Conservation (phyloP, 2,329 filamentous ascomycete genomes). For the Xylariaceae sp. region DNA sequence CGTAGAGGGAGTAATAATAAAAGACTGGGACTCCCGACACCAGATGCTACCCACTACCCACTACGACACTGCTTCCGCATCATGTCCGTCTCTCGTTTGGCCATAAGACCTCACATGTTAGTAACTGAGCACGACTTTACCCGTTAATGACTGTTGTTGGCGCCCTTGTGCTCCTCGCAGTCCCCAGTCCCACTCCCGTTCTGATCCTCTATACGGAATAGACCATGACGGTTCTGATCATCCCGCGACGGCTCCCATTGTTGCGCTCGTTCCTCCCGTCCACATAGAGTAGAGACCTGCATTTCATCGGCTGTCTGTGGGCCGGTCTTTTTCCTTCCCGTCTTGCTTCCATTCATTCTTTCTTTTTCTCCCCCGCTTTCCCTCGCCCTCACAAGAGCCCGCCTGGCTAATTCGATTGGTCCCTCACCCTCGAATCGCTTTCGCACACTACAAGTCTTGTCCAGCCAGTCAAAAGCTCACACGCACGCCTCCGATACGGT, state of each 20-base stretch:
- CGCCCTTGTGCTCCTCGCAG: background rate
- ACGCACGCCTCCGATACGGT: constrained; percentile 30
- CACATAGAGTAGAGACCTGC: constrained; percentile 13
- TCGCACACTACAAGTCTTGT: constrained; percentile 18
- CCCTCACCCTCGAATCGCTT: constrained; percentile 17
- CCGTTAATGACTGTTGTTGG: background rate
- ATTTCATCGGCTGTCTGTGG: background rate
- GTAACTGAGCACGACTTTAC: background rate
- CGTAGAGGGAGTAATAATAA: background rate
- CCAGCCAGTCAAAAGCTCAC: constrained; percentile 30
- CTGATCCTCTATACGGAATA: background rate
- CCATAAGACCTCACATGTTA: constrained; percentile 1
- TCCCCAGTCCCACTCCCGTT: background rate
- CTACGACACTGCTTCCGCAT: constrained; percentile 1
- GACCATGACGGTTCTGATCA: constrained; percentile 14
- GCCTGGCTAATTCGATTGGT: constrained; percentile 19
- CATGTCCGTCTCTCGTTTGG: constrained; percentile 10
- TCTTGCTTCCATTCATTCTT: background rate
- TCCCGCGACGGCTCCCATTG: constrained; percentile 13
- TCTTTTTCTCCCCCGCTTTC: background rate
- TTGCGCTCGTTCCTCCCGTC: constrained; percentile 6
- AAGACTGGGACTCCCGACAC: background rate
- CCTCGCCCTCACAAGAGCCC: constrained; percentile 2
- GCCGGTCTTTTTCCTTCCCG: constrained; percentile 1
- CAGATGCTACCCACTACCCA: background rate